phyloP scores from a whole-genome alignment of 1,139 yeast species.

The Williopsis jadinii region DNA sequence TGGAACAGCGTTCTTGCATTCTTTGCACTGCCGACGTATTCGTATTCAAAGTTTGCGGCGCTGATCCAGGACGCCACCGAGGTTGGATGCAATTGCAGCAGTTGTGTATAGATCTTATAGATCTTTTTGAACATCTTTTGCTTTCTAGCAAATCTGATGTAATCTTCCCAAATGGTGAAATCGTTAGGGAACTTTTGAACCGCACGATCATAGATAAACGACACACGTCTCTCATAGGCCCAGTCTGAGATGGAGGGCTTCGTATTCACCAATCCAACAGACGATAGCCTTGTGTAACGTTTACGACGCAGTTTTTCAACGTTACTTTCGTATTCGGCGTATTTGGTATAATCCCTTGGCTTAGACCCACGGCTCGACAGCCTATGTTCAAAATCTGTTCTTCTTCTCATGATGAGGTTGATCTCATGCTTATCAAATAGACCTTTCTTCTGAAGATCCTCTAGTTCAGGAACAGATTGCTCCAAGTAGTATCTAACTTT shows the following conservation, averaged over 20 bases:
- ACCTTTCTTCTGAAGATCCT: constrained; percentile 77
- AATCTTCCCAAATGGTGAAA: constrained; percentile 69
- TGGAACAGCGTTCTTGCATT: constrained; percentile 87
- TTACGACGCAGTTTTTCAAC: constrained; percentile 74
- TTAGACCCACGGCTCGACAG: constrained; percentile 79
- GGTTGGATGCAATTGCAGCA: constrained; percentile 85
- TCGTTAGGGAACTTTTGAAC: constrained; percentile 76
- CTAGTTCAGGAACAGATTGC: constrained; percentile 86
- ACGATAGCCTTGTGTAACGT: constrained; percentile 56
- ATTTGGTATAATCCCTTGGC: constrained; percentile 70
- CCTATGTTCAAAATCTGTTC: constrained; percentile 94
- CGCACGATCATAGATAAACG: constrained; percentile 81
- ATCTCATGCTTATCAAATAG: constrained; percentile 77
- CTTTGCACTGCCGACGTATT: constrained; percentile 78
- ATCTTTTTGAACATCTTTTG: constrained; percentile 72
- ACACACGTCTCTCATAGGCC: constrained; percentile 78
- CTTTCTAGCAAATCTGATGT: constrained; percentile 65
- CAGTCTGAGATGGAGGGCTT: constrained; percentile 67
- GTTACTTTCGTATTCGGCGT: constrained; percentile 75
- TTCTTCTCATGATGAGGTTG: constrained; percentile 78
- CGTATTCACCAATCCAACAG: constrained; percentile 36
- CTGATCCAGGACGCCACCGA: constrained; percentile 88
- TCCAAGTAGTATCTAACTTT: constrained; percentile 73
- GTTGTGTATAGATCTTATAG: constrained; percentile 72
- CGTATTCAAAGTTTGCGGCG: constrained; percentile 93